phyloP scores from a whole-genome alignment of 2,329 filamentous ascomycete genomes.

The Blumeria graminis region DNA sequence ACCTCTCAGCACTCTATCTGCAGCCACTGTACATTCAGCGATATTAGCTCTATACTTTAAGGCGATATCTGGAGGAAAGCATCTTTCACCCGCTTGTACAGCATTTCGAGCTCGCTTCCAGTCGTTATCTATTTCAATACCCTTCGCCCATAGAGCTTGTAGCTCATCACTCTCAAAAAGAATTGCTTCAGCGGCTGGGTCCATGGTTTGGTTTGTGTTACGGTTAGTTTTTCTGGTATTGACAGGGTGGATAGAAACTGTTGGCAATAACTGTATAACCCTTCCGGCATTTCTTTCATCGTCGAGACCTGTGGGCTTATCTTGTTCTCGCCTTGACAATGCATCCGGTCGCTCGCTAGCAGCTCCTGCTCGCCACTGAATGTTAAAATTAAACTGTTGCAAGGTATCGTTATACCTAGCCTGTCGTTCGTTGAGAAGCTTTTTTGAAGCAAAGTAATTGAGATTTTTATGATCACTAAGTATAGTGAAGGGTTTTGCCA shows the following conservation, averaged over 20 bases:
- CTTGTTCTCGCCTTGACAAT: not conserved
- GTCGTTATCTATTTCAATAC: not conserved
- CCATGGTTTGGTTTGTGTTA: not conserved
- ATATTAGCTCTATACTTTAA: not conserved
- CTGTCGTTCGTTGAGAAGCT: not conserved
- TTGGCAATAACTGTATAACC: not conserved
- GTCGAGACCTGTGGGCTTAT: not conserved
- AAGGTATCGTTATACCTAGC: not conserved
- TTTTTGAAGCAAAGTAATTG: not conserved
- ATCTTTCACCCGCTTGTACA: not conserved
- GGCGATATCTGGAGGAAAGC: not conserved
- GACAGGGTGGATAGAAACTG: not conserved
- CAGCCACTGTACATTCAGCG: not conserved
- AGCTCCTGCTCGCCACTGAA: not conserved
- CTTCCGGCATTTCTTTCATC: not conserved
- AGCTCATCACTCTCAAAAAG: not conserved
- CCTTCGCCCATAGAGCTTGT: not conserved
- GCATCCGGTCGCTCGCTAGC: not conserved
- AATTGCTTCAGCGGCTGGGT: not conserved
- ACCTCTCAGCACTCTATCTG: not conserved
- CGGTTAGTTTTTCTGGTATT: not conserved
- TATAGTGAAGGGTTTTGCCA: not conserved
- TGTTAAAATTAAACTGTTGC: not conserved
- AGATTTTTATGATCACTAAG: not conserved
- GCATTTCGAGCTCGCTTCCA: not conserved